Evolutionary conservation across 148 eudicot genomes (phyloP), one percentile per base, ranked within the genome.

Genomic region (Vaccinium vitisidaea): DNA sequence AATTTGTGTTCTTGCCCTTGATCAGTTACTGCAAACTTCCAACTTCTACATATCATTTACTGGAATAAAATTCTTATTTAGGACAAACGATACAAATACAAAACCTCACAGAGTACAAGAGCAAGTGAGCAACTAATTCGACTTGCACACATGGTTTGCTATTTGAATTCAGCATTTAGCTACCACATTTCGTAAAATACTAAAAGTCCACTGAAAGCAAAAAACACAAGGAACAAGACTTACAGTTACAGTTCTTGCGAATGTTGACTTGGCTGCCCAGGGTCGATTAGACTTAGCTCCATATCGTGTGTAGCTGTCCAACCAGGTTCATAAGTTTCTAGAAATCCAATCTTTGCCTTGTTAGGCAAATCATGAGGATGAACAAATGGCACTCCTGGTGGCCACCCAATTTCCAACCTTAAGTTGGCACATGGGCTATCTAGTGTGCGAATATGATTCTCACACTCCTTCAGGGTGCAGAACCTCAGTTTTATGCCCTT

Each of bases 291-390:
- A 91, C 90, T 93, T 87, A 92, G 87, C 80, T 97, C 99, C 94
- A 94, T 89, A 88, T 93, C 98, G 83, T 97, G 95, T 5, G 96
- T 92, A 82, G 95, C 93, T 54, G 94, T 92, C 99, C 99, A 97
- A 90, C 99, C 98, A 84, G 98, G 99, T 90, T 97, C 99, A 89
- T 94, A 97, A 48, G 98, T 93, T 89, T 97, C 99, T 79, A 97
- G 95, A 88, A 97, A 97, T 77, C 98, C 95, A 80, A 95, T 91
- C 88, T 97, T 97, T 76, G 99, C 99, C 88, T 97, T 97, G 92
- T 97, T 97, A 55, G 99, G 98, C 48, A 97, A 91, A 93, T 97
- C 99, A 87, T 97, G 99, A 56, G 99, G 99, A 92, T 97, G 99
- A 90, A 97, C 99, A 91, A 97, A 97, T 23, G 99, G 99, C 48